Base-by-base conservation (phyloP, 495 filamentous ascomycete genomes). In the Tuber calosporum region DNA sequence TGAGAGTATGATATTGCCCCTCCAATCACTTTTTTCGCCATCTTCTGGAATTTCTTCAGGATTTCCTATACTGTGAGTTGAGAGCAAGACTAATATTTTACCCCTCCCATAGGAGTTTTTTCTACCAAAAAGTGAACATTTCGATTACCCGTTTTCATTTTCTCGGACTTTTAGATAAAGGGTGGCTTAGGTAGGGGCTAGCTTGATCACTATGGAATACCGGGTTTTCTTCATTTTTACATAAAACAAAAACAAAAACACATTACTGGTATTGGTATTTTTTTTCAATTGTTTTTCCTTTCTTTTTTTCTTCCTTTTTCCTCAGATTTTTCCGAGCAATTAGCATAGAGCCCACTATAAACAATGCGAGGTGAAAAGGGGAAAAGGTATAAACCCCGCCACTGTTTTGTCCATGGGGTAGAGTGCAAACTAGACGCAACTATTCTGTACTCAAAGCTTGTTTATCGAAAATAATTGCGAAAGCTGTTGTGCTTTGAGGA, bases 1-100 rank as follows among this genome's bases (percentile, higher is more conserved):
- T 82, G 95, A 99, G 88, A 94, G 95, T 98, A 86, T 86, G 93
- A 89, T 48, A 73, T 62, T 20, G 39, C 40, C 42, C 39, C 30
- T 8, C 62, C 17, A 7, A 2, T 17, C 20, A 40, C 1, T 26
- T 72, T 41, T 36, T 41, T 15, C 53, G 15, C 26, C 0, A 11
- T 62, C 53, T 34, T 19, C 13, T 7, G 26, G 26, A 62, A 34
- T 62, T 62, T 62, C 53, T 62, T 62, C 30, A 6, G 13, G 53
- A 15, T 62, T 15, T 30, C n/a, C 34, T 17, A 13, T 1, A 26
- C 11, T 34, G 3, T 7, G 26, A 6, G 4, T 34, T 62, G 53
- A 30, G 26, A 17, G 26, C 53, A 5, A 62, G n/a, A 19, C 53
- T 62, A 34, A 62, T 62, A 62, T 62, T 34, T 62, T 62, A 34